Base-by-base conservation (phyloP, 1,139 yeast genomes). In the Diutina neorugosa region DNA sequence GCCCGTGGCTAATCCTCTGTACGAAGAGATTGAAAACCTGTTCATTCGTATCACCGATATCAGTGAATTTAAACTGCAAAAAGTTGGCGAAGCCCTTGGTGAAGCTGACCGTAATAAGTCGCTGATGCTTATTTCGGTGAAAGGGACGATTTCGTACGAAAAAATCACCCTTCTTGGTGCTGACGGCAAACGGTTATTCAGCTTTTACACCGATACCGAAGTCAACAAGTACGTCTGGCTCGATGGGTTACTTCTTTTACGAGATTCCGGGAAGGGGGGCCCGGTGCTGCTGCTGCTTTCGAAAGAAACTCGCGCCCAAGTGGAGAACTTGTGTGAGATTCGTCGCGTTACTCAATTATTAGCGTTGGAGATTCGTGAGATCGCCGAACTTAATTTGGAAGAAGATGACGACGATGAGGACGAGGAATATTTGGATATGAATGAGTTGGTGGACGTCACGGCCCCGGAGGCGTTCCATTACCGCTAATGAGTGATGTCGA, bases 201-300 rank as follows among this genome's bases (percentile, higher is more conserved):
- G 74, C 23, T 84, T 87, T 60, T 86, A 77, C 64, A 79, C 87
- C 7, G 93, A 86, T 57, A 84, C 90, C 5, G 78, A 80, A 56
- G 89, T 84, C 53, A 77, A 81, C 55, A 82, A 86, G 53, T 80
- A 78, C 55, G 81, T 84, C 11, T 88, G 95, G 94, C 71, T 84
- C 51, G 96, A 88, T 66, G 96, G 96, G 1, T 66, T 88, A 18
- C 31, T 44, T n/a, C 48, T 44, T 19, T 44, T 44, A n/a, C 55
- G 81, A 80, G 63, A 73, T 87, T 76, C 70, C 86, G 59, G 69
- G 68, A 57, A 70, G 70, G 19, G 40, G n/a, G 37, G 21, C n/a
- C 21, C 27, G 50, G 6, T 27, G 50, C 43, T 16, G 43, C 50
- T 25, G 40, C 18, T 21, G 52, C 69, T 83, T 49, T 82, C 91